Evolutionary conservation across 495 filamentous ascomycete species (phyloP).

Genomic region (Neurospora terricola): DNA sequence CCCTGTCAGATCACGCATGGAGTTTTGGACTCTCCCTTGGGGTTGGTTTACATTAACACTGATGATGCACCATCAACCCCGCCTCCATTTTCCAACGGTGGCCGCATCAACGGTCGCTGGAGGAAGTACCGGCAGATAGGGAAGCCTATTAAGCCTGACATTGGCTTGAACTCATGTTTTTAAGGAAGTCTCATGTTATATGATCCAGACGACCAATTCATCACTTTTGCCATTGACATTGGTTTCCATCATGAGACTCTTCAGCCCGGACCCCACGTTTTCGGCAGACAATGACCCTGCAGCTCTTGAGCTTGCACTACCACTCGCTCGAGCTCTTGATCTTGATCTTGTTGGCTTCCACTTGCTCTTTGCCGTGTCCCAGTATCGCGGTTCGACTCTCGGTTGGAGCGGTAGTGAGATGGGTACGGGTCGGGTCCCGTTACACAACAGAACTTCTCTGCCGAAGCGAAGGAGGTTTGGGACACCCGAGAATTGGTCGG

Average conservation of each 20-base stretch:
- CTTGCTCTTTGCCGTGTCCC: background rate
- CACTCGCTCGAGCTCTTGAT: background rate
- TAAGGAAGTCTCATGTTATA: background rate
- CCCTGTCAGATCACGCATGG: background rate
- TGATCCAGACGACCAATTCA: background rate
- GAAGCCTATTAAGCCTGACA: no score
- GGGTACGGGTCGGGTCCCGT: background rate
- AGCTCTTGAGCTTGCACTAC: no score
- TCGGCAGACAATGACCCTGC: background rate
- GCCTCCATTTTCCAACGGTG: background rate
- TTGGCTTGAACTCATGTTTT: background rate
- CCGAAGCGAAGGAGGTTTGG: background rate
- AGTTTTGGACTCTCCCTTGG: background rate
- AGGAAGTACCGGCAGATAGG: background rate
- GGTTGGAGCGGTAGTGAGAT: no score
- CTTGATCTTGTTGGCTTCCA: background rate
- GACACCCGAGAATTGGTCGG: background rate
- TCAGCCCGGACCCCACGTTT: background rate
- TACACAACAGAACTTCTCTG: background rate
- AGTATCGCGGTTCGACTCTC: background rate
- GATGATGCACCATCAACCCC: background rate
- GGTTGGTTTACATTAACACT: background rate
- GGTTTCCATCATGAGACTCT: background rate
- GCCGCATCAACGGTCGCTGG: background rate
- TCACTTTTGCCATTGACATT: background rate